Base-by-base conservation (phyloP, 495 filamentous ascomycete species). In the Talaromyces adpressus region DNA sequence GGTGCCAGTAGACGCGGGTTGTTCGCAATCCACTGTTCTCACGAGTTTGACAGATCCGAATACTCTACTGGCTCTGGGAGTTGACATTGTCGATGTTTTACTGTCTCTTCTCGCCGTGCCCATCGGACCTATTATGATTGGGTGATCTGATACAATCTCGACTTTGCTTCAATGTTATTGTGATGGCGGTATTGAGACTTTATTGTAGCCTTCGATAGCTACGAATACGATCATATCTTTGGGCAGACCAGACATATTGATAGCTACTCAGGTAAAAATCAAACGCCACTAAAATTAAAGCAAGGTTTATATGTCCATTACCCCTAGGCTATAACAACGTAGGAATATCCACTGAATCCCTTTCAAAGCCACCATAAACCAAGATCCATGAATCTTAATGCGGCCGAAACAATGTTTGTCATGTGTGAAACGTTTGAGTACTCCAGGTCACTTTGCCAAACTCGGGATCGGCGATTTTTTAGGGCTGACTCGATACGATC, bases 41-140 rank as follows among this genome's bases (percentile, higher is more conserved):
- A 69, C 69, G 3, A 63, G 63, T 11, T 47, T 71, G 36, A 12
- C 27, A 12, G 65, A 69, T 25, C 66, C 65, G 1, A 23, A 39
- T 23, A 47, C 67, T 9, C 49, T 67, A 3, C 20, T 18, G 0
- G 65, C 53, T 23, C 41, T 71, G 34, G 67, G 69, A 11, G 59
- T 14, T 29, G 57, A 16, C 6, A 5, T 62, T 36, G 63, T 61
- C 0, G 29, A 65, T n/a, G 39, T 52, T 52, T 25, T 65, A 30
- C 45, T 65, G 3, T 29, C 20, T 27, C 49, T 61, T 4, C 41
- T 65, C 18, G 18, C 18, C 6, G 20, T 27, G n/a, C 63, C 63
- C 11, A 18, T 61, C 2, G 63, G 63, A 14, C 63, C 63, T 29
- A 45, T 49, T 18, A 47, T 61, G 18, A 49, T 61, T 20, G 59